Conservation (phyloP, 2,329 filamentous ascomycete genomes). For the Ceratocystis albifundus region DNA sequence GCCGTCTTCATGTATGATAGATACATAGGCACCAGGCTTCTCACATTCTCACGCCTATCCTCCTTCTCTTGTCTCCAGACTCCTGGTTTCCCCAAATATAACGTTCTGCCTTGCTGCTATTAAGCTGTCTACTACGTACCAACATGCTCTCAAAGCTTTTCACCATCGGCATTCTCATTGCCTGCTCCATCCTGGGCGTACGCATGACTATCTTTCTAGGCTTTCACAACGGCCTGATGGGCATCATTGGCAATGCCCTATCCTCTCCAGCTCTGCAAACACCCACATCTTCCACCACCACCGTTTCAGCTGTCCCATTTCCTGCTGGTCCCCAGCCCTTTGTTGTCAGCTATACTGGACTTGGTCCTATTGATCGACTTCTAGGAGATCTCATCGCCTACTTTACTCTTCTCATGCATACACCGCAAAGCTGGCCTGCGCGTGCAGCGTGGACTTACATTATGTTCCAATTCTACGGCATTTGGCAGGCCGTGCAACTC, state of each 20-base stretch:
- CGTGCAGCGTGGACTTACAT: background rate
- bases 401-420: conserved; percentile 16
- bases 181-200: background rate
- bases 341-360: background rate
- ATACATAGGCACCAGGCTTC: background rate
- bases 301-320: background rate
- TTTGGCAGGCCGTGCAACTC: conserved; percentile 13
- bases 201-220: conserved; percentile 9
- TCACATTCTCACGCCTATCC: background rate
- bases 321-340: conserved; percentile 16
- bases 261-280: background rate
- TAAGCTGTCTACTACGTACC: background rate
- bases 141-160: conserved; percentile 10
- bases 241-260: background rate
- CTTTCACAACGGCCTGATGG: conserved; percentile 18
- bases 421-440: background rate
- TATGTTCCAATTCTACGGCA: conserved; percentile 18
- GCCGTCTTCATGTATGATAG: too few relatives aligned
- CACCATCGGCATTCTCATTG: background rate
- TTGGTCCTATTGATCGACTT: conserved; percentile 11
- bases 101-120: too few relatives aligned
- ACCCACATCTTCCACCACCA: background rate
- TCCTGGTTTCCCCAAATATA: background rate
- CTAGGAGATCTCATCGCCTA: conserved; percentile 14
- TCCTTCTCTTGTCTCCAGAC: background rate